Percentiles rank a stretch among this genome's conserved stretches.
phyloP scores from a whole-genome alignment of 164 flowering plant species.

The Tetracentron sinense region DNA sequence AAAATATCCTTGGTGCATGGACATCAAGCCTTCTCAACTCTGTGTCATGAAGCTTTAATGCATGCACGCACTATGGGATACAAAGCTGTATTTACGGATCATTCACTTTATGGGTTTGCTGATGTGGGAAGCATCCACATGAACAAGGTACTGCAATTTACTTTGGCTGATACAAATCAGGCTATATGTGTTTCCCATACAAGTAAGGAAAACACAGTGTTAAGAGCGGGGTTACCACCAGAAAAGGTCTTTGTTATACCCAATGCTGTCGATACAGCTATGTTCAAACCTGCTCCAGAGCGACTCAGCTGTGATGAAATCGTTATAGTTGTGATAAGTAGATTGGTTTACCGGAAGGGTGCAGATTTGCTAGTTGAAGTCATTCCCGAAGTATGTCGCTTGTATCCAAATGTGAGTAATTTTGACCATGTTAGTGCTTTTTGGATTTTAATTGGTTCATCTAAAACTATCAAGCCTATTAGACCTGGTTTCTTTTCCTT shows the following conservation, averaged over 20 bases:
- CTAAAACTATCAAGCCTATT: neutral
- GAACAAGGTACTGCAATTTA: conserved; percentile 94
- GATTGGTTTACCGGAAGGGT: conserved; percentile 94
- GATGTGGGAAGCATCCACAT: conserved; percentile 95
- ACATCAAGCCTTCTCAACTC: conserved; percentile 96
- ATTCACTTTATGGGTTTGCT: conserved; percentile 95
- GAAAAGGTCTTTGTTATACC: conserved; percentile 92
- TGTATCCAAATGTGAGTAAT: conserved; percentile 71
- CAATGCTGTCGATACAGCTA: conserved; percentile 95
- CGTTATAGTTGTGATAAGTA: conserved; percentile 87
- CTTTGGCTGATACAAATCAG: conserved; percentile 85
- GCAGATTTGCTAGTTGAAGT: conserved; percentile 98
- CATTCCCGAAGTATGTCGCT: conserved; percentile 86
- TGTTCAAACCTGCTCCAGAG: conserved; percentile 84
- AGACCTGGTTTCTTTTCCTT: neutral
- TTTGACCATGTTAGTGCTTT: neutral
- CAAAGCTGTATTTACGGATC: conserved; percentile 90
- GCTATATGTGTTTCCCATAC: conserved; percentile 99
- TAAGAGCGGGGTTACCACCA: conserved; percentile 79
- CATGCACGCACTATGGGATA: conserved; percentile 97
- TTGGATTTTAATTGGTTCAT: neutral
- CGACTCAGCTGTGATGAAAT: conserved; percentile 49
- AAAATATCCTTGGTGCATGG: conserved; percentile 83
- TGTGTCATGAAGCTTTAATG: conserved; percentile 95
- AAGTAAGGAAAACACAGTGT: conserved; percentile 94